Conservation (phyloP, 23 red algal species). For the Cyanidioschyzon merolae region DNA sequence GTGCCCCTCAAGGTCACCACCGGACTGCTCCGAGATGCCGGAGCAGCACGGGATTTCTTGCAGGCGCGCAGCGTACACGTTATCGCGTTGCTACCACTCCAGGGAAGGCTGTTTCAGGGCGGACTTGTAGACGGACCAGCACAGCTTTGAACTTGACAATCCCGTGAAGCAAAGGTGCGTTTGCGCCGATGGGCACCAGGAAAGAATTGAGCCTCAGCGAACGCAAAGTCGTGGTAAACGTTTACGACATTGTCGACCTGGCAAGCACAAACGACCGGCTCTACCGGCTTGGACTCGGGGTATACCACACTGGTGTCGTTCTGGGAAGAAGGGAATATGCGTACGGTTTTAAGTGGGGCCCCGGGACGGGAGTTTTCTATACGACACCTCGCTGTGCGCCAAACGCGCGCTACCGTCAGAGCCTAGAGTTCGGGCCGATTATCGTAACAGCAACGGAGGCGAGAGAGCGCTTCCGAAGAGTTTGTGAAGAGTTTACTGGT, state of each 20-base stretch:
- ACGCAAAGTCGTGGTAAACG: not conserved
- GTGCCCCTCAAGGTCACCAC: too few relatives aligned
- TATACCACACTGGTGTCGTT: constrained; percentile 11
- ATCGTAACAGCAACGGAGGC: not conserved
- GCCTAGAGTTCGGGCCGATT: not conserved
- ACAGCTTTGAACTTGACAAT: too few relatives aligned
- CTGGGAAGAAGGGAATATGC: constrained; percentile 1
- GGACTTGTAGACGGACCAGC: too few relatives aligned
- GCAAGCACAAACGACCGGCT: not conserved
- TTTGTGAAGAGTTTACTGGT: constrained; percentile 11
- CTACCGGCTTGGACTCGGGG: constrained; percentile 1
- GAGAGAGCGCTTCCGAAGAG: not conserved
- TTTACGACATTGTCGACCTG: constrained; percentile 10
- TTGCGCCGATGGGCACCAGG: too few relatives aligned
- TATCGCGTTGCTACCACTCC: too few relatives aligned
- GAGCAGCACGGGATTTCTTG: too few relatives aligned
- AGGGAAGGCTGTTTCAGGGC: too few relatives aligned
- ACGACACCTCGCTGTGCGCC: not conserved
- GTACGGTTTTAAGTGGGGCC: constrained; percentile 9
- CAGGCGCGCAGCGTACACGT: too few relatives aligned
- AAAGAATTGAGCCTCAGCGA: too few relatives aligned
- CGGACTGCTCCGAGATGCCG: too few relatives aligned
- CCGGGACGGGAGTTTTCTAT: constrained; percentile 9
- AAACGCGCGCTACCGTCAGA: not conserved
- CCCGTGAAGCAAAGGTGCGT: too few relatives aligned